Percentiles rank a stretch among this genome's conserved stretches.
phyloP scores from a whole-genome alignment of 805 yeast genomes.

The Yarrowia osloensis region DNA sequence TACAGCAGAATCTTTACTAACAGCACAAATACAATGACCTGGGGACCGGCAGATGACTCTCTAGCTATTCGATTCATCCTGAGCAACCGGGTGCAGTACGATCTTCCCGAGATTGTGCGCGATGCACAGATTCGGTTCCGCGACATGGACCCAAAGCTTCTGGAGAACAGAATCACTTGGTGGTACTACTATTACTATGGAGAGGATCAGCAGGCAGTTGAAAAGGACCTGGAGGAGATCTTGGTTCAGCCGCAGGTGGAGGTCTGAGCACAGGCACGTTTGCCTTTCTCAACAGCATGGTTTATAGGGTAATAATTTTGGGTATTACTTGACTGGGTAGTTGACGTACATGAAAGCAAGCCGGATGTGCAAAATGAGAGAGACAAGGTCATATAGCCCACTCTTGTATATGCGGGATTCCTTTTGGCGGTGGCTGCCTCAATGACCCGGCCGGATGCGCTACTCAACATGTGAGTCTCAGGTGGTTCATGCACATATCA shows the following conservation, averaged over 20 bases:
- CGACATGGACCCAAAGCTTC: background rate
- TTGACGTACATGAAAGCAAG: background rate
- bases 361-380: background rate
- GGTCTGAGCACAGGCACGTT: background rate
- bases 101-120: background rate
- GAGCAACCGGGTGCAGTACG: background rate
- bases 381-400: background rate
- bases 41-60: slow-evolving; percentile 14
- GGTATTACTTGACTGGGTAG: background rate
- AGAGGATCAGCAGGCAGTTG: background rate
- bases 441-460: background rate
- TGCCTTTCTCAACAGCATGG: background rate
- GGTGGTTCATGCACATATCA: slow-evolving; percentile 6
- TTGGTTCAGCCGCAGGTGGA: slow-evolving; percentile 12
- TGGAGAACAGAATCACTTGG: slow-evolving; percentile 12
- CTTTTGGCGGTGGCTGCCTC: background rate
- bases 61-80: background rate
- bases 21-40: background rate
- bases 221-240: background rate
- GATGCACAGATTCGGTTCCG: slow-evolving; percentile 1
- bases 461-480: slow-evolving; percentile 1
- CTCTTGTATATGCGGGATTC: background rate
- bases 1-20: background rate
- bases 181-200: slow-evolving; percentile 15
- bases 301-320: background rate